These are phyloP conservation scores for Alternaria gaisen DNA, from an alignment of 2,329 filamentous ascomycete genomes.

Conservation along the genomic window DNA sequence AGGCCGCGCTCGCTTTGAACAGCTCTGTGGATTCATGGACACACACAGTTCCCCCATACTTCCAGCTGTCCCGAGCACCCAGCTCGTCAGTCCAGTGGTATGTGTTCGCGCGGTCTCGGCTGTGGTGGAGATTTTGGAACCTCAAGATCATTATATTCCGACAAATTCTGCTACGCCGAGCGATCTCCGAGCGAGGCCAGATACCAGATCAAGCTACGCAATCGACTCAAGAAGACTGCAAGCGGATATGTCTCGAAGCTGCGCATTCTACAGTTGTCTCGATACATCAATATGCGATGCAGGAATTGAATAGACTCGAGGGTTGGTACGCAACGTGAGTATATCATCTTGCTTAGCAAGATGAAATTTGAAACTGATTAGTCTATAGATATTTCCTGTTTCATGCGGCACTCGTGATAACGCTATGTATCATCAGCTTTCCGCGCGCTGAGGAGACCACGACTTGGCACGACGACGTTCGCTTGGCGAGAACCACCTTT, in stretches of 20 bases:
- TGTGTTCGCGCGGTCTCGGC: constrained; percentile 31
- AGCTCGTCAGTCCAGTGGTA: constrained; percentile 27
- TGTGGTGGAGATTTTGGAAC: constrained; percentile 41
- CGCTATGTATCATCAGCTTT: constrained; percentile 38
- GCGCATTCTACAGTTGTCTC: constrained; percentile 36
- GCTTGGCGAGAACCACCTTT: constrained; percentile 31
- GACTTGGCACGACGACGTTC: constrained; percentile 33
- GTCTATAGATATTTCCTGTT: constrained; percentile 34
- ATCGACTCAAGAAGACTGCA: constrained; percentile 32
- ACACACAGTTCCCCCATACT: constrained; percentile 27
- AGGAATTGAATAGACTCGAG: constrained; percentile 31
- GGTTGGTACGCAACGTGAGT: constrained; percentile 41
- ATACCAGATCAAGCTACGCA: constrained; percentile 28
- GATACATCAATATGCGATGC: constrained; percentile 32
- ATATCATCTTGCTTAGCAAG: neutral
- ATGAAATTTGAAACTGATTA: neutral
- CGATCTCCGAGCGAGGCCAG: constrained; percentile 34
- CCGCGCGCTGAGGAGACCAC: constrained; percentile 24
- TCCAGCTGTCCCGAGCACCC: constrained; percentile 22
- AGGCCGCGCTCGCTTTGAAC: constrained; percentile 32
- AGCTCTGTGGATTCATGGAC: constrained; percentile 30
- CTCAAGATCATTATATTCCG: constrained; percentile 38
- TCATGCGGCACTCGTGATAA: constrained; percentile 36
- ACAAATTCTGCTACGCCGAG: constrained; percentile 33
- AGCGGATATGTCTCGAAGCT: constrained; percentile 35